Base-by-base conservation (phyloP, 352 stramenopile species). In the Phytopythium sindhum region DNA sequence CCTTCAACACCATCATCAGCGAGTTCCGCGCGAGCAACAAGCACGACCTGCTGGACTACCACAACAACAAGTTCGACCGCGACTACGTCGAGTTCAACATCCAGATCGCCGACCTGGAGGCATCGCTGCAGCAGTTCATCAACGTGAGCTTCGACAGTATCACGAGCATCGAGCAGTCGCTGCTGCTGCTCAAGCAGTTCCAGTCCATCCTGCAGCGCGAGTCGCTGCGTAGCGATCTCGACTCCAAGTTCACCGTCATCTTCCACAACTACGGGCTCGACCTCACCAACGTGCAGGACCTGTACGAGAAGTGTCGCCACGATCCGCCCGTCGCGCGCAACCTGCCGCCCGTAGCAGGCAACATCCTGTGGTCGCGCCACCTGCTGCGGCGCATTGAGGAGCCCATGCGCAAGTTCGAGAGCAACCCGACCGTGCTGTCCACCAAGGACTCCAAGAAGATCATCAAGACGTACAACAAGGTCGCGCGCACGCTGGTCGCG, bases 71-170 rank as follows among this genome's bases (percentile, higher is more conserved):
- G 61, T 98, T 98, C 60, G 93, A 98, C 53, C 76, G 92, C 17
- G 93, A 97, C 66, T 98, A 97, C 63, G 87, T 98, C 11, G 89
- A 97, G 59, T 98, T 98, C 72, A 98, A 97, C 61, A 96, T 97
- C 53, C 83, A 91, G 61, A 95, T 97, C 48, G 84, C 86, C 0
- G 90, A 97, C 57, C 77, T 97, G 11, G 90, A 97, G 72, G 78
- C 82, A 0, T 88, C 75, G 8, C 73, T 97, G 24, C 89, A 97
- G 74, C 85, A 96, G 42, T 97, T 96, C 58, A 96, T 97, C 70
- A 96, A 97, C 66, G 80, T 91, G 21, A 89, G 76, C 55, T 97
- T 97, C 33, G 89, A 97, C 57, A 87, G 65, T 29, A 95, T 97
- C 69, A 93, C 90, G 12, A 95, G 84, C 63, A 96, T 97, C 61